Conservation (phyloP, 257 asterid species). For the Lavandula angustifolia region DNA sequence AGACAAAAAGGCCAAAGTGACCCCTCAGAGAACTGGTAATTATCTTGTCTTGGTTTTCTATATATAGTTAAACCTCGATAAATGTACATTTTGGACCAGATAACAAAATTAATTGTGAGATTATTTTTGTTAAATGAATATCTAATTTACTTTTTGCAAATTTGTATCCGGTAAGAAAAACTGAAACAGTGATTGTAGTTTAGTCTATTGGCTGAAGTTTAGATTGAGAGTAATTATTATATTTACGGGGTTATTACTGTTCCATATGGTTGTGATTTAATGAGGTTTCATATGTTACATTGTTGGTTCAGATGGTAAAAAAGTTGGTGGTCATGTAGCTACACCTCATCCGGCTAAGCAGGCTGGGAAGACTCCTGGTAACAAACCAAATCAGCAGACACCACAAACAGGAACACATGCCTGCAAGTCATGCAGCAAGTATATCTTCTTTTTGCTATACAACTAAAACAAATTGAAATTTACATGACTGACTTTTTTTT, state of each 20-base stretch:
- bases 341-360: conserved; percentile 89
- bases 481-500: background rate
- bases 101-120: too few species aligned
- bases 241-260: background rate
- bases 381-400: conserved; percentile 63
- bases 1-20: conserved; percentile 72
- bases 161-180: too few species aligned
- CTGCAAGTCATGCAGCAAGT: conserved; percentile 75
- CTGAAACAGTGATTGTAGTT: too few species aligned
- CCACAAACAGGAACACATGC: conserved; percentile 60
- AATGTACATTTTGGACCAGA: too few species aligned
- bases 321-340: conserved; percentile 70
- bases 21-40: conserved; percentile 86
- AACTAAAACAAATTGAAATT: conserved; percentile 17
- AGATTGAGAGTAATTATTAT: background rate
- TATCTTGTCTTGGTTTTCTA: background rate
- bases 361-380: conserved; percentile 70
- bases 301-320: conserved; percentile 62
- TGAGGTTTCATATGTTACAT: background rate
- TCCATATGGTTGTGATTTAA: background rate
- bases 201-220: too few species aligned
- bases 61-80: too few species aligned
- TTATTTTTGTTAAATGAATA: too few species aligned
- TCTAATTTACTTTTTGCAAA: too few species aligned
- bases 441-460: conserved; percentile 1